Base-by-base conservation (phyloP, 192 early-diverging fungal species). In the Coemansia sp. region DNA sequence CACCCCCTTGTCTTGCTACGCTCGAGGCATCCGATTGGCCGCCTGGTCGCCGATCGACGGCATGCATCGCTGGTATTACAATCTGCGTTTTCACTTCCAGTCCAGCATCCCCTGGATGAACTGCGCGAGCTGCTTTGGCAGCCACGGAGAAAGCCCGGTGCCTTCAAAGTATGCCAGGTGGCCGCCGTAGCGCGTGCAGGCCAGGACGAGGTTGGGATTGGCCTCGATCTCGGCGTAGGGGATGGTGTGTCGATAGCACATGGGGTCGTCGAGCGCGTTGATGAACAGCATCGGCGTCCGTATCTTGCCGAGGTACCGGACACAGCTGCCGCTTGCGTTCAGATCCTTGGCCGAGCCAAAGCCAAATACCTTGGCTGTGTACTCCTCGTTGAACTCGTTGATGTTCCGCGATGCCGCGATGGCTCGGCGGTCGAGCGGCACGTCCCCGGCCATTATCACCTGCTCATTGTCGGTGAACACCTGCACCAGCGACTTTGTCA, bases 261-360 rank as follows among this genome's bases (percentile, higher is more conserved):
- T 89, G 10, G 96, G 96, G 69, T 98, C 96, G 69, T 97, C 92
- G 39, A 89, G 55, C 14, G 94, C 91, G 47, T 87, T 88, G 47
- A 96, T 72, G 49, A 93, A 89, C 18, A 98, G 73, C 65, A 90
- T 86, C n/a, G 96, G 96, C 6, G 92, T 75, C 24, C 74, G 69
- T 19, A 92, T 85, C 58, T 85, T 66, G 23, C 83, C 74, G 49
- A 91, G 66, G 9, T 74, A 78, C 6, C 72, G 82, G 11, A 68
- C 69, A 28, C 74, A 88, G 67, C 85, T 88, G 25, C 85, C 87
- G 53, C 82, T 82, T 9, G 63, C 65, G 61, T 91, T 89, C 50
- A 90, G 94, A 57, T 95, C 92, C 65, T 88, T 75, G 18, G 89
- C 91, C 14, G 90, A 91, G 42, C 83, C 73, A 72, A 86, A 95